These are phyloP conservation scores for Paecilomyces niveus DNA, from an alignment of 2,329 filamentous ascomycete genomes.

Conservation along the genomic window DNA sequence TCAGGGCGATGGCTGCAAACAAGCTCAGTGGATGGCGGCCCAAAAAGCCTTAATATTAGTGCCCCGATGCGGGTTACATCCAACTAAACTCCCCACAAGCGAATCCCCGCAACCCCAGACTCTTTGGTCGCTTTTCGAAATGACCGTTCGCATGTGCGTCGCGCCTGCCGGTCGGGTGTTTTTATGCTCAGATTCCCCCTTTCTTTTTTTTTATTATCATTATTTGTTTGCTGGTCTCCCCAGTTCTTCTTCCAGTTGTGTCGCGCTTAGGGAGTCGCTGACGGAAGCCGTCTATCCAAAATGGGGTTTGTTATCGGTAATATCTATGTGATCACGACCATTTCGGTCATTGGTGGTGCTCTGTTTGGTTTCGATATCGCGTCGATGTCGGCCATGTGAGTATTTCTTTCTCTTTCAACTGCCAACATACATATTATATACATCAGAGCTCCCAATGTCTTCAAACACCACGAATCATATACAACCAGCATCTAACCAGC, in stretches of 20 bases:
- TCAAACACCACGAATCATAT: neutral
- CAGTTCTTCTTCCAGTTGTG: neutral
- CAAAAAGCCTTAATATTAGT: neutral
- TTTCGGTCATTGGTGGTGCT: constrained; percentile 57
- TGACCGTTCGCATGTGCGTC: neutral
- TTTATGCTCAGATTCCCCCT: neutral
- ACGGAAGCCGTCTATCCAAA: neutral
- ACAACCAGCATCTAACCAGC: too few relatives aligned
- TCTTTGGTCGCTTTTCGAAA: neutral
- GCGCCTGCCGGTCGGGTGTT: neutral
- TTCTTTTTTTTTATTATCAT: too few relatives aligned
- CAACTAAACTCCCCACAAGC: neutral
- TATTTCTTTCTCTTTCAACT: neutral
- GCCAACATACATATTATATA: neutral
- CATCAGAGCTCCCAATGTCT: neutral
- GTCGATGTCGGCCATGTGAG: constrained; percentile 58
- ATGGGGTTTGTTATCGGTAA: constrained; percentile 39
- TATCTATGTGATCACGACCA: constrained; percentile 52
- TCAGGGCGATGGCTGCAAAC: neutral
- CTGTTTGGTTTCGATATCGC: constrained; percentile 75
- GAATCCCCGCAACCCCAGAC: neutral
- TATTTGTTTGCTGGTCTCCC: neutral
- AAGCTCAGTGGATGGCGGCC: neutral
- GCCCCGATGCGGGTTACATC: neutral
- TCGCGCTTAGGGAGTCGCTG: neutral